Evolutionary conservation across 306 rosid genomes (phyloP).

Genomic region (Prunus persica): DNA sequence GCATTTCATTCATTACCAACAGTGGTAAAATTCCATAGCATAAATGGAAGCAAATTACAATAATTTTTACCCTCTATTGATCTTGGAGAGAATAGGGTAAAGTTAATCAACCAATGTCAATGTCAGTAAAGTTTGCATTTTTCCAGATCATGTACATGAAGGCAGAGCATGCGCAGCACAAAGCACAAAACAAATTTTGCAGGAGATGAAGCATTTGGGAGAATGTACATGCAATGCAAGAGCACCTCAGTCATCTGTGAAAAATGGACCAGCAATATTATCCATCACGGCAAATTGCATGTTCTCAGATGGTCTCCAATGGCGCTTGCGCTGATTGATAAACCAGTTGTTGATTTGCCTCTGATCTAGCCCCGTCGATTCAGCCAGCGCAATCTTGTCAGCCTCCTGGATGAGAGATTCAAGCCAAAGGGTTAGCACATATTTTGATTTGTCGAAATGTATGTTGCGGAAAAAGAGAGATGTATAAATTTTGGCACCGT

Average conservation of each 20-base stretch:
- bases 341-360: conserved; percentile 98
- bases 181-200: not conserved
- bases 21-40: not conserved
- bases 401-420: conserved; percentile 52
- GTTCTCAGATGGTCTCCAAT: conserved; percentile 92
- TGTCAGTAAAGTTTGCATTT: conserved; percentile 15
- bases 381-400: conserved; percentile 79
- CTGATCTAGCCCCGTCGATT: conserved; percentile 80
- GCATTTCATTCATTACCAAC: not conserved
- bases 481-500: conserved; percentile 49
- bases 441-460: not conserved
- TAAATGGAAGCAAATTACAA: conserved; percentile 13
- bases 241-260: conserved; percentile 42
- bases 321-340: conserved; percentile 92
- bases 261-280: conserved; percentile 49
- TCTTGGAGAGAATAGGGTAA: conserved; percentile 16
- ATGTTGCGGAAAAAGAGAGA: not conserved
- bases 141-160: conserved; percentile 36
- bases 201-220: conserved; percentile 28
- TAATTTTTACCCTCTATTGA: conserved; percentile 19
- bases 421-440: not conserved
- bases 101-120: conserved; percentile 26
- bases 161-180: not conserved
- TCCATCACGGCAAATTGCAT: conserved; percentile 76
- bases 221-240: conserved; percentile 14